A percentile compares a stretch with the other conserved stretches of the same genome.
These are phyloP conservation scores for Neopestalotiopsis sp. DNA, from an alignment of 2,329 filamentous ascomycete species.

Conservation along the genomic window DNA sequence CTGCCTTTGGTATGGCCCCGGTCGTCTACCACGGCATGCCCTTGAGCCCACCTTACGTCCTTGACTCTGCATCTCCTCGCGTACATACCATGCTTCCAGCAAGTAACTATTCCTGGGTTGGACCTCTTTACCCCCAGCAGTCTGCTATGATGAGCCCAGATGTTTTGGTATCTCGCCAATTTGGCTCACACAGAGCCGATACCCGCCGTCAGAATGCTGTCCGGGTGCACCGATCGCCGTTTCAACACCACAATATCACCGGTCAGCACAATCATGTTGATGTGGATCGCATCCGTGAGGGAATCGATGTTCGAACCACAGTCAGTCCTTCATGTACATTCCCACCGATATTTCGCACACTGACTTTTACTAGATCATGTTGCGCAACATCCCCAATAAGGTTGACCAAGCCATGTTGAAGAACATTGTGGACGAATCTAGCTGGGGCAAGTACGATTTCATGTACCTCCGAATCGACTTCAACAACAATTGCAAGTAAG, in stretches of 20 bases:
- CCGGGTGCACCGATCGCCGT: slow-evolving; percentile 51
- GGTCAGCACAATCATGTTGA: slow-evolving; percentile 69
- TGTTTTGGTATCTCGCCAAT: slow-evolving; percentile 46
- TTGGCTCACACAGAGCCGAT: slow-evolving; percentile 42
- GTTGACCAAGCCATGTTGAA: slow-evolving; percentile 81
- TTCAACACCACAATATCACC: slow-evolving; percentile 46
- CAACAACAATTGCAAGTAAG: slow-evolving; percentile 82
- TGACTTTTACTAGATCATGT: slow-evolving; percentile 72
- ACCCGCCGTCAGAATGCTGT: slow-evolving; percentile 56
- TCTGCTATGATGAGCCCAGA: slow-evolving; percentile 35
- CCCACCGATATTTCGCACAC: slow-evolving; percentile 27
- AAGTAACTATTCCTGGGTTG: slow-evolving; percentile 33
- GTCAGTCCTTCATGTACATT: slow-evolving; percentile 49
- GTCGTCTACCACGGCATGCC: slow-evolving; percentile 41
- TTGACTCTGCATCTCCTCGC: slow-evolving; percentile 39
- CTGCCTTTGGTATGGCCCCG: slow-evolving; percentile 43
- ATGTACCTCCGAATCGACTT: slow-evolving; percentile 94
- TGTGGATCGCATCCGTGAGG: slow-evolving; percentile 63
- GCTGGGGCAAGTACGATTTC: slow-evolving; percentile 88
- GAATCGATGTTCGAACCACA: slow-evolving; percentile 77
- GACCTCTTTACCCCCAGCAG: slow-evolving; percentile 30
- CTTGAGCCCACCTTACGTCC: slow-evolving; percentile 37
- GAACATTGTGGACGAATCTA: slow-evolving; percentile 77
- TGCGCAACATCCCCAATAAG: slow-evolving; percentile 93
- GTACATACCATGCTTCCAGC: slow-evolving; percentile 35